These are phyloP conservation scores for Pseudogymnoascus sp. DNA, from an alignment of 2,329 filamentous ascomycete genomes.

Conservation along the genomic window DNA sequence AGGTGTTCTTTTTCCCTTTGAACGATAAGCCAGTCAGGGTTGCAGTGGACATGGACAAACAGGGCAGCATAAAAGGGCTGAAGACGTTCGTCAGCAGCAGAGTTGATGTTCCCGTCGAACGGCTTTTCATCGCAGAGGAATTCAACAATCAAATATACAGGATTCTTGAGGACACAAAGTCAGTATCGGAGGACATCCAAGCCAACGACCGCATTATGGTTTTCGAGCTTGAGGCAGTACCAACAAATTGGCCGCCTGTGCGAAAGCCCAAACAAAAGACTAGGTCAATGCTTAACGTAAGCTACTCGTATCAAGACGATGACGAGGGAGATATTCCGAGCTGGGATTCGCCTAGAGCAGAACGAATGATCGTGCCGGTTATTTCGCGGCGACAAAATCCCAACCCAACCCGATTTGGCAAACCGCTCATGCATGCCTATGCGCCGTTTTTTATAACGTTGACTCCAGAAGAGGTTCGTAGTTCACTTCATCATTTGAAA, in stretches of 20 bases:
- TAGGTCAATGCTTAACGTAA: slow-evolving; percentile 46
- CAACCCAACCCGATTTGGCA: slow-evolving; percentile 28
- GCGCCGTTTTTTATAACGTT: slow-evolving; percentile 67
- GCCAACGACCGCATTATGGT: slow-evolving; percentile 58
- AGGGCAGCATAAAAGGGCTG: slow-evolving; percentile 60
- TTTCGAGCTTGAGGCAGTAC: slow-evolving; percentile 70
- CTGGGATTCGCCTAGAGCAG: slow-evolving; percentile 57
- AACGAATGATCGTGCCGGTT: slow-evolving; percentile 64
- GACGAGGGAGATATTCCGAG: slow-evolving; percentile 42
- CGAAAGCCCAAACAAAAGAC: slow-evolving; percentile 38
- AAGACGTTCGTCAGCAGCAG: slow-evolving; percentile 66
- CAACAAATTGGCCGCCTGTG: slow-evolving; percentile 67
- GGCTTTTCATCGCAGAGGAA: slow-evolving; percentile 75
- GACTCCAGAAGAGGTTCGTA: slow-evolving; percentile 61
- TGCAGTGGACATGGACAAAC: slow-evolving; percentile 73
- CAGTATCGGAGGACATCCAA: slow-evolving; percentile 67
- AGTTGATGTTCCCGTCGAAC: slow-evolving; percentile 56
- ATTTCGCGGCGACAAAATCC: slow-evolving; percentile 50
- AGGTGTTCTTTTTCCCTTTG: slow-evolving; percentile 71
- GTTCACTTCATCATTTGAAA: slow-evolving; percentile 28
- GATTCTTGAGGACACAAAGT: slow-evolving; percentile 64
- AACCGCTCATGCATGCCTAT: slow-evolving; percentile 31
- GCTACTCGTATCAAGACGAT: slow-evolving; percentile 38
- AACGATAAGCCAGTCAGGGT: slow-evolving; percentile 65
- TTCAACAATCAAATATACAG: slow-evolving; percentile 84